Conservation (phyloP, 2,329 filamentous ascomycete species). For the Epichloe gansuensis region DNA sequence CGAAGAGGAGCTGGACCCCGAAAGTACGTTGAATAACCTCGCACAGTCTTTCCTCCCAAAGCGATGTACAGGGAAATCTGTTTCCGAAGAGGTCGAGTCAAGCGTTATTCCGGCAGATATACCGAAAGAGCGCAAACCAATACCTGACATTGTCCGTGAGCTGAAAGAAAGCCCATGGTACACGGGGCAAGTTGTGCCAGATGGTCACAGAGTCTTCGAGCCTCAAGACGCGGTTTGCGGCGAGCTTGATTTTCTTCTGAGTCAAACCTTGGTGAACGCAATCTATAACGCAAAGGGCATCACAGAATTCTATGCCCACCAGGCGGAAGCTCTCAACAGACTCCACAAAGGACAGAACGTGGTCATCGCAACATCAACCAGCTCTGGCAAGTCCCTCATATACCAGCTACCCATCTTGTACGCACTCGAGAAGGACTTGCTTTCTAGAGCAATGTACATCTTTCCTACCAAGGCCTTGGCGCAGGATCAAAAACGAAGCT, state of each 20-base stretch:
- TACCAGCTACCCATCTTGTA: slow-evolving; percentile 91
- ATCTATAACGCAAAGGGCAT: slow-evolving; percentile 87
- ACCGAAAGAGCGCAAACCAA: slow-evolving; percentile 64
- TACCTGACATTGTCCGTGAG: slow-evolving; percentile 76
- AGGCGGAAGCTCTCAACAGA: slow-evolving; percentile 85
- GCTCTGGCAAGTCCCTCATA: slow-evolving; percentile 94
- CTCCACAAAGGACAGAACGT: slow-evolving; percentile 74
- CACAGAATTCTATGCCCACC: slow-evolving; percentile 76
- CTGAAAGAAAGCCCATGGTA: slow-evolving; percentile 81
- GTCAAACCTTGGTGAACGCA: slow-evolving; percentile 88
- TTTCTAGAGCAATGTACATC: slow-evolving; percentile 87
- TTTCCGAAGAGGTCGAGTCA: slow-evolving; percentile 17
- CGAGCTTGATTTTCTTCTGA: slow-evolving; percentile 73
- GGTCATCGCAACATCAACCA: slow-evolving; percentile 88
- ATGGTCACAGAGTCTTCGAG: slow-evolving; percentile 85
- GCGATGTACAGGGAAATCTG: slow-evolving; percentile 32
- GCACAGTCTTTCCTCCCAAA: slow-evolving; percentile 50
- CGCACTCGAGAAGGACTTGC: slow-evolving; percentile 64
- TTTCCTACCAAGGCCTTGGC: slow-evolving; percentile 95
- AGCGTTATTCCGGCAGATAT: slow-evolving; percentile 55
- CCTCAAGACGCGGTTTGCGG: slow-evolving; percentile 72
- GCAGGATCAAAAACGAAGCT: slow-evolving; percentile 81
- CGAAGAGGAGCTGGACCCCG: slow-evolving; percentile 52
- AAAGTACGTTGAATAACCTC: slow-evolving; percentile 48
- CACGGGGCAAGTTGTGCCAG: slow-evolving; percentile 79